Conservation (phyloP, 177 flowering plant genomes). For the Telopea speciosissima region DNA sequence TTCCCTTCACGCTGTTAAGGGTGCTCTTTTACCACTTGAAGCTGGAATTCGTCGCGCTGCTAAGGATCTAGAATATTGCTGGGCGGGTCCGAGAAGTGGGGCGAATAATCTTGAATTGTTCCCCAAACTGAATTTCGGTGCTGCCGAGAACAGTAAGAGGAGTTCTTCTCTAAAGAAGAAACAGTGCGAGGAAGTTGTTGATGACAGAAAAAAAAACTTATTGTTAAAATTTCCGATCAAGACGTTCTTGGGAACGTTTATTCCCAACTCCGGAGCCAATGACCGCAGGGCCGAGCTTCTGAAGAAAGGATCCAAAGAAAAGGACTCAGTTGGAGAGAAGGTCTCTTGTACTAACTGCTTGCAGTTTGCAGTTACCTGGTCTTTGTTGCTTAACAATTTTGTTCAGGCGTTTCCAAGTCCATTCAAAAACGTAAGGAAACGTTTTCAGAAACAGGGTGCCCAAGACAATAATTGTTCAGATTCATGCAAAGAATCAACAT, state of each 20-base stretch:
- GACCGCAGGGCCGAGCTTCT: slow-evolving; percentile 17
- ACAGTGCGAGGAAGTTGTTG: slow-evolving; percentile 27
- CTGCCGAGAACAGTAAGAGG: slow-evolving; percentile 17
- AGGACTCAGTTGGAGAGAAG: slow-evolving; percentile 28
- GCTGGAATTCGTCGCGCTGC: slow-evolving; percentile 56
- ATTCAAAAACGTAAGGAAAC: slow-evolving; percentile 48
- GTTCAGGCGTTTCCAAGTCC: slow-evolving; percentile 56
- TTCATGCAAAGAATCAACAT: slow-evolving; percentile 14
- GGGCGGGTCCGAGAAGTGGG: slow-evolving; percentile 24
- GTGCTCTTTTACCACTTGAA: slow-evolving; percentile 61
- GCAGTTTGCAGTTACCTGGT: slow-evolving; percentile 67
- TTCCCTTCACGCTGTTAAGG: slow-evolving; percentile 59
- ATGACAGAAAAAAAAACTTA: slow-evolving; percentile 46
- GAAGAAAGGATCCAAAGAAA: slow-evolving; percentile 35
- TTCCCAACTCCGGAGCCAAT: slow-evolving; percentile 28
- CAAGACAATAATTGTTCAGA: slow-evolving; percentile 18
- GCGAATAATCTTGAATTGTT: slow-evolving; percentile 16
- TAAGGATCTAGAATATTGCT: slow-evolving; percentile 54
- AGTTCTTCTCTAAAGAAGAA: slow-evolving; percentile 34
- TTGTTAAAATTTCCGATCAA: slow-evolving; percentile 44
- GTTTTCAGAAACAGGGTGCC: slow-evolving; percentile 33
- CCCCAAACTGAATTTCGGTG: slow-evolving; percentile 16
- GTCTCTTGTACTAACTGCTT: slow-evolving; percentile 58
- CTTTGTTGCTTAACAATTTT: slow-evolving; percentile 47
- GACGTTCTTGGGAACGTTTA: slow-evolving; percentile 40